phyloP scores from a whole-genome alignment of 139 green algal species.

The Picochlorum sp. region DNA sequence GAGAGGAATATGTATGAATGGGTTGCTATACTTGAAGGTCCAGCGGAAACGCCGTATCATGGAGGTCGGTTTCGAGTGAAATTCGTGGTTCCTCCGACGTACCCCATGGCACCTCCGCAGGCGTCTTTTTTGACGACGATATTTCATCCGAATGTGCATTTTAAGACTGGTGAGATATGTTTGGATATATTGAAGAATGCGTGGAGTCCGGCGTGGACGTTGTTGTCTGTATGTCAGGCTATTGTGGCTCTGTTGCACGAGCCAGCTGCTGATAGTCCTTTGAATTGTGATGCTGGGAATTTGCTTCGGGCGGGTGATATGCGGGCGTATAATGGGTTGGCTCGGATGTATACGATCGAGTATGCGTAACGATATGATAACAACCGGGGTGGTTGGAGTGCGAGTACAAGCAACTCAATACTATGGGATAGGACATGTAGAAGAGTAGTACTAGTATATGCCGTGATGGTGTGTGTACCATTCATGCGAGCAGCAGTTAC shows the following conservation, averaged over 20 bases:
- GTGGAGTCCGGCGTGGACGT: slow-evolving; percentile 92
- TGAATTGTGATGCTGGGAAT: slow-evolving; percentile 96
- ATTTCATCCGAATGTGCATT: slow-evolving; percentile 95
- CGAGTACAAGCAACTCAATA: too few species aligned
- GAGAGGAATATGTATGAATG: not conserved
- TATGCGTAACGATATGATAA: slow-evolving; percentile 16
- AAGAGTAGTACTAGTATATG: too few species aligned
- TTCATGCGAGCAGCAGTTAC: too few species aligned
- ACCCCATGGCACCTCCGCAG: slow-evolving; percentile 64
- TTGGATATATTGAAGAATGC: slow-evolving; percentile 91
- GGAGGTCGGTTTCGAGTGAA: slow-evolving; percentile 72
- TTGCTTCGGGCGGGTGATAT: slow-evolving; percentile 74
- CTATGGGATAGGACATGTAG: too few species aligned
- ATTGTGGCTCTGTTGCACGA: slow-evolving; percentile 78
- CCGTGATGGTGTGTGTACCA: too few species aligned
- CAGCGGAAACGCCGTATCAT: slow-evolving; percentile 78
- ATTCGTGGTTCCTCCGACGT: slow-evolving; percentile 80
- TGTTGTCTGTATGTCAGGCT: slow-evolving; percentile 80
- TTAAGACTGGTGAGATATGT: slow-evolving; percentile 94
- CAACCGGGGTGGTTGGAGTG: too few species aligned
- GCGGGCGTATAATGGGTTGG: slow-evolving; percentile 78
- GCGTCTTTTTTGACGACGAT: slow-evolving; percentile 78
- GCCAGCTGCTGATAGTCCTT: slow-evolving; percentile 74
- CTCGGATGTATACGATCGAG: slow-evolving; percentile 86
- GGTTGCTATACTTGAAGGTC: slow-evolving; percentile 44